phyloP scores from a whole-genome alignment of 179 eudicot genomes.

The Silene vulgaris region DNA sequence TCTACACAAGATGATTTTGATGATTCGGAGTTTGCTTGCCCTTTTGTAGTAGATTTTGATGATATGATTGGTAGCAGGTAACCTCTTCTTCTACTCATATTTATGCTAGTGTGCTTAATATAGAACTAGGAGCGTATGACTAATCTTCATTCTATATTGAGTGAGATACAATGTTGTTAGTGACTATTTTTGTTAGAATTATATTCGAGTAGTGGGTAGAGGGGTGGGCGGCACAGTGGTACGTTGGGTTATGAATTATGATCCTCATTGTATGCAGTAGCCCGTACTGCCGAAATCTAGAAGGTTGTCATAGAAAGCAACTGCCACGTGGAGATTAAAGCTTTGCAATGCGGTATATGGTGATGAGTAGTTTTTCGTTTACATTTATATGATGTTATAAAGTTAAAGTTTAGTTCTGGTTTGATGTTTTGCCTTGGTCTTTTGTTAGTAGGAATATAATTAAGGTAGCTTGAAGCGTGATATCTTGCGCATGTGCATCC shows the following conservation, averaged over 20 bases:
- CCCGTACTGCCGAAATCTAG: neutral
- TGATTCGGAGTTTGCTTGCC: constrained; percentile 76
- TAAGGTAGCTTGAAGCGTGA: too few species aligned
- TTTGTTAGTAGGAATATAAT: too few species aligned
- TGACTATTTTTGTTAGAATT: neutral
- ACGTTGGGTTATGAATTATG: neutral
- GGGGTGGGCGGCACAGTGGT: neutral
- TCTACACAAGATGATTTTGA: constrained; percentile 70
- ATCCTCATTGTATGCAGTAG: neutral
- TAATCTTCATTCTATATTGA: neutral
- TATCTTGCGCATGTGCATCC: too few species aligned
- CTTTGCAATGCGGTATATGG: neutral
- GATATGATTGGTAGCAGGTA: constrained; percentile 66
- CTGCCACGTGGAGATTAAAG: neutral
- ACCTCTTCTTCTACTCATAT: constrained; percentile 5
- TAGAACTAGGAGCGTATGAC: neutral
- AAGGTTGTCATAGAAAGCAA: neutral
- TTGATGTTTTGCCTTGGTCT: neutral
- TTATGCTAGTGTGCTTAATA: neutral
- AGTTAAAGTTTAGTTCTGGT: neutral
- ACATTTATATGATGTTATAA: neutral
- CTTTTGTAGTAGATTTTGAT: constrained; percentile 72
- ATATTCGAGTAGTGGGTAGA: neutral
- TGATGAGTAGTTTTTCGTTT: neutral
- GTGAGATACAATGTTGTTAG: neutral